Evolutionary conservation across 768 basidiomycete species (phyloP).

Genomic region (Tricholoma sp.): DNA sequence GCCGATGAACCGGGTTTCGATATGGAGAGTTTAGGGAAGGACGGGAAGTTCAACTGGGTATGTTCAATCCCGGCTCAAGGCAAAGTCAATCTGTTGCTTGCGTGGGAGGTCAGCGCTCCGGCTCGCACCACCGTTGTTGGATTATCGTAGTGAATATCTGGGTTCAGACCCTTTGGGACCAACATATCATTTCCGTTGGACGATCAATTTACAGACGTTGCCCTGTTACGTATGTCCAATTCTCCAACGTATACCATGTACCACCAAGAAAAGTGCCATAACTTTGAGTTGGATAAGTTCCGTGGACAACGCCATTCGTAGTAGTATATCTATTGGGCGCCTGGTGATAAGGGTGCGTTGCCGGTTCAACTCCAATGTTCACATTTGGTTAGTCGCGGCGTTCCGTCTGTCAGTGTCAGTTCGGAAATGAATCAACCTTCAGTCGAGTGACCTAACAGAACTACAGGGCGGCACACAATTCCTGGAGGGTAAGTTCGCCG

Average conservation of each 20-base stretch:
- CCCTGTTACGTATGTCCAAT: background rate
- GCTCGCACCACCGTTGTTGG: conserved; percentile 1
- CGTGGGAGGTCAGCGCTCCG: conserved; percentile 6
- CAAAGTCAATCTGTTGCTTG: conserved; percentile 26
- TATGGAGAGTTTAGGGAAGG: conserved; percentile 21
- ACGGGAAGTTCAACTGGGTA: conserved; percentile 31
- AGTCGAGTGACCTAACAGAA: too few species aligned
- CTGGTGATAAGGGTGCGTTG: background rate
- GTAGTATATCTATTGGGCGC: background rate
- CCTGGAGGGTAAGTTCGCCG: too few species aligned
- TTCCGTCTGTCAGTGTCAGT: too few species aligned
- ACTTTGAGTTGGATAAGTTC: background rate
- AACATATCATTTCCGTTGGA: background rate
- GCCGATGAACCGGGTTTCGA: conserved; percentile 16
- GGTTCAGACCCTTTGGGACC: too few species aligned
- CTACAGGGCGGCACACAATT: too few species aligned
- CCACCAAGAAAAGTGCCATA: background rate
- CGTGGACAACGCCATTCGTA: background rate
- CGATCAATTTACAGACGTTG: too few species aligned
- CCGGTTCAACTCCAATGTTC: too few species aligned
- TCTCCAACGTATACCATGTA: background rate
- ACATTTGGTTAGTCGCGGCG: too few species aligned
- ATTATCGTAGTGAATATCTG: background rate
- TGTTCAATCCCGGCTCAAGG: conserved; percentile 25
- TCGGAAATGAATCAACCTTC: too few species aligned